These are phyloP conservation scores for Davidsoniella australis DNA, from an alignment of 2,329 filamentous ascomycete genomes.

Conservation along the genomic window DNA sequence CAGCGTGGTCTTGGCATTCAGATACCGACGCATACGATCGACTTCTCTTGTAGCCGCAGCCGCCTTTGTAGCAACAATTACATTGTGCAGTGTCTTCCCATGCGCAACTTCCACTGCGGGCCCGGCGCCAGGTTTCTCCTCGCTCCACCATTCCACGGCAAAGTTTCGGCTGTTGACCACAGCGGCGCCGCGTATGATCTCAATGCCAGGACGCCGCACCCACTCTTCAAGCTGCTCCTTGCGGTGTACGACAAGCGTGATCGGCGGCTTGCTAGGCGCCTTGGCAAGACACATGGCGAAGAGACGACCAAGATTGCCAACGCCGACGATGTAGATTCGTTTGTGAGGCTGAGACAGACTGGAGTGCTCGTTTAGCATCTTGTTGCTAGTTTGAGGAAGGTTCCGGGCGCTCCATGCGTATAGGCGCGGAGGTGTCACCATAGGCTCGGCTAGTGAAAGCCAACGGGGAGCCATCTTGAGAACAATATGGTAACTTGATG, in stretches of 20 bases:
- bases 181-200: constrained; percentile 23
- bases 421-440: constrained; percentile 6
- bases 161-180: constrained; percentile 23
- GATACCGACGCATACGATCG: constrained; percentile 41
- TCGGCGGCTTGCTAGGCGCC: constrained; percentile 43
- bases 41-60: constrained; percentile 45
- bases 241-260: constrained; percentile 68
- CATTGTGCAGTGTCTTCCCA: constrained; percentile 40
- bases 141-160: constrained; percentile 38
- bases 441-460: constrained; percentile 7
- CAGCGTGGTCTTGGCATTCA: constrained; percentile 51
- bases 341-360: constrained; percentile 6
- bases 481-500: not conserved
- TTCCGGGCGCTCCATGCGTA: constrained; percentile 12
- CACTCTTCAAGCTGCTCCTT: constrained; percentile 31
- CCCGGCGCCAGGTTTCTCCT: constrained; percentile 22
- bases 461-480: constrained; percentile 5
- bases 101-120: constrained; percentile 24
- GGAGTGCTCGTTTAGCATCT: constrained; percentile 12
- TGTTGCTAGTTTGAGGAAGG: not conserved
- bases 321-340: constrained; percentile 60
- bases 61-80: constrained; percentile 68
- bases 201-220: constrained; percentile 26
- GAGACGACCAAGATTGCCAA: constrained; percentile 67
- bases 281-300: constrained; percentile 56